Conservation (phyloP, 306 rosid genomes). For the Rubus parviflorus region DNA sequence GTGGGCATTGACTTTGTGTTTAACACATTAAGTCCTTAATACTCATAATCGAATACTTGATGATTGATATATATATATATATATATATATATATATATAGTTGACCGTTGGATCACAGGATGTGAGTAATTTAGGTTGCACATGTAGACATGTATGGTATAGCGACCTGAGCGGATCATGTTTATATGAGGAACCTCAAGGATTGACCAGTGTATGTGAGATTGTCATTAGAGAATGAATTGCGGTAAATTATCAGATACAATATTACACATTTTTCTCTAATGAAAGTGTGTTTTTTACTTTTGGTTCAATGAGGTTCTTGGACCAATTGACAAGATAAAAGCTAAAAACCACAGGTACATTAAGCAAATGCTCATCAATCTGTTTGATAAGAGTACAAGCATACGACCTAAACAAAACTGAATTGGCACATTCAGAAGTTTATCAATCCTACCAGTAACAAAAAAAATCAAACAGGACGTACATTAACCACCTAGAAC, state of each 20-base stretch:
- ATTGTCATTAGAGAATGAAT: too few relatives aligned
- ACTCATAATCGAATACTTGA: background rate
- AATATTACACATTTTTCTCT: background rate
- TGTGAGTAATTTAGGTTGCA: background rate
- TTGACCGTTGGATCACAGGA: background rate
- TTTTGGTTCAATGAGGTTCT: too few relatives aligned
- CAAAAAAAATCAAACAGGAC: too few relatives aligned
- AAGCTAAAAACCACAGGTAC: too few relatives aligned
- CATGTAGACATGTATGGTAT: background rate
- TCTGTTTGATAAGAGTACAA: background rate
- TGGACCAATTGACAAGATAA: too few relatives aligned
- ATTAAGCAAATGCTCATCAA: too few relatives aligned
- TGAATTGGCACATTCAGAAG: background rate
- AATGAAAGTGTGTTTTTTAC: too few relatives aligned
- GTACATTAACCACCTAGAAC: background rate
- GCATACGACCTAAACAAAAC: background rate
- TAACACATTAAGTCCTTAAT: background rate
- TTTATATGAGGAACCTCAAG: too few relatives aligned
- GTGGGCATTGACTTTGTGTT: background rate
- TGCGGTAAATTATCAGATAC: too few relatives aligned
- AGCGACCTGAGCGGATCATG: conserved; percentile 1
- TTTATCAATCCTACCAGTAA: background rate
- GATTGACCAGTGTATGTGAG: too few relatives aligned
- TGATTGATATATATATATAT: background rate
- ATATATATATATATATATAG: too few relatives aligned